Evolutionary conservation across 495 filamentous ascomycete genomes (phyloP).

Genomic region (Neurospora discreta): DNA sequence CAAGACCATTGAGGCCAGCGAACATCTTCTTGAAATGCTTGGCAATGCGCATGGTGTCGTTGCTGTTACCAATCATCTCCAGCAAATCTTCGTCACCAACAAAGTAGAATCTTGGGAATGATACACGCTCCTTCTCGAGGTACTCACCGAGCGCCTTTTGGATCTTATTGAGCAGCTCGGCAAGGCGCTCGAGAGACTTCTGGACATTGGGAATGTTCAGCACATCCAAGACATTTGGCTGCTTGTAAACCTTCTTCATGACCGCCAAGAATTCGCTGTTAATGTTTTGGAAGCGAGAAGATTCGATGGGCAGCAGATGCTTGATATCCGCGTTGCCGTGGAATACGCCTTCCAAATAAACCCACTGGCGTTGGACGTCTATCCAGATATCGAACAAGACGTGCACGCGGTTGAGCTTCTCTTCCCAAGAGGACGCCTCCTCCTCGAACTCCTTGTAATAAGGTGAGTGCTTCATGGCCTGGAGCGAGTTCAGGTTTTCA

Average conservation of each 20-base stretch:
- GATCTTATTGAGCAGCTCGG: constrained; percentile 95
- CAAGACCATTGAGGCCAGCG: constrained; percentile 78
- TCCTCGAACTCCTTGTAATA: constrained; percentile 99
- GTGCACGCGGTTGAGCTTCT: constrained; percentile 93
- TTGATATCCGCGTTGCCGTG: constrained; percentile 98
- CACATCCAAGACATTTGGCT: constrained; percentile 87
- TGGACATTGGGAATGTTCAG: constrained; percentile 91
- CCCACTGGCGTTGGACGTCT: constrained; percentile 98
- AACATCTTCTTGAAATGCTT: constrained; percentile 99
- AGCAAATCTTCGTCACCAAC: constrained; percentile 96
- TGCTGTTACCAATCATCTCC: constrained; percentile 99
- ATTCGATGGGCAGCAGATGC: constrained; percentile 91
- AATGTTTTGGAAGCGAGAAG: constrained; percentile 94
- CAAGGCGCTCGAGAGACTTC: constrained; percentile 86
- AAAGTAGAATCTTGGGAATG: constrained; percentile 98
- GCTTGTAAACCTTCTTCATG: constrained; percentile 97
- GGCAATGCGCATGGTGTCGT: constrained; percentile 86
- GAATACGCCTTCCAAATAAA: constrained; percentile 97
- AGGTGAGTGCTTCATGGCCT: constrained; percentile 97
- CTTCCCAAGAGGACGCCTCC: constrained; percentile 92
- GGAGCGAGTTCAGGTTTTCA: constrained; percentile 91
- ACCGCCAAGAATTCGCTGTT: constrained; percentile 95
- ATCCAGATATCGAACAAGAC: constrained; percentile 99
- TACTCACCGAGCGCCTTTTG: constrained; percentile 99
- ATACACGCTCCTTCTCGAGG: constrained; percentile 89